phyloP scores from a whole-genome alignment of 1,284 basidiomycete genomes.

The Athelia sp. region DNA sequence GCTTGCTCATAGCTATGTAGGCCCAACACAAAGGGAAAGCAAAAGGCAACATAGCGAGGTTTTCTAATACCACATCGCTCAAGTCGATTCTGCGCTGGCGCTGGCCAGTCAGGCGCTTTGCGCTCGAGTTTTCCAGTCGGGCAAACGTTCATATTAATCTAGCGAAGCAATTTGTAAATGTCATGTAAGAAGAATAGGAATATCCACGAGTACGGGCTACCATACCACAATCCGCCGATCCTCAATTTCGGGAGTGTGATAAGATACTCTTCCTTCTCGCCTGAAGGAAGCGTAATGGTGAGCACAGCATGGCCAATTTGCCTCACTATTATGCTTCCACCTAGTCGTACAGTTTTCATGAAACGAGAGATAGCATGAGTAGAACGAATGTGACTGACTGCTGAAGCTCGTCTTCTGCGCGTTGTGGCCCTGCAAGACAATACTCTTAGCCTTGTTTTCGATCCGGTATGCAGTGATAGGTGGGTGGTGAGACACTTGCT shows the following conservation, averaged over 20 bases:
- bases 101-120: too few relatives aligned
- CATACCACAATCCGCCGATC: constrained; percentile 49
- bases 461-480: constrained; percentile 86
- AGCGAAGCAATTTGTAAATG: too few relatives aligned
- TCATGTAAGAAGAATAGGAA: too few relatives aligned
- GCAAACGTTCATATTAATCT: too few relatives aligned
- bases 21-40: too few relatives aligned
- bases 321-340: constrained; percentile 78
- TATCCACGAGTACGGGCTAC: constrained; percentile 78
- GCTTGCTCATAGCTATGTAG: too few relatives aligned
- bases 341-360: constrained; percentile 21
- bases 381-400: constrained; percentile 67
- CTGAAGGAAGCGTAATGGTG: constrained; percentile 59
- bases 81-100: too few relatives aligned
- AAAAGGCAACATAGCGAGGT: too few relatives aligned
- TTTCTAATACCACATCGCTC: too few relatives aligned
- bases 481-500: constrained; percentile 96
- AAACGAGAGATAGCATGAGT: constrained; percentile 19
- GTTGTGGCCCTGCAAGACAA: constrained; percentile 84
- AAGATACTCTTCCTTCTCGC: constrained; percentile 71
- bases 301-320: constrained; percentile 94
- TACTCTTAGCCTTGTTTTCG: constrained; percentile 76
- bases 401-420: constrained; percentile 97
- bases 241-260: constrained; percentile 86
- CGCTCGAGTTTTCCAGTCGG: too few relatives aligned